phyloP scores from a whole-genome alignment of 164 flowering plant species.

The Vitis vinifera region ASM3070453v1 NC_081811.1:3369001-3369500 shows the following conservation, averaged over 20 bases:
- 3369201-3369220: not conserved
- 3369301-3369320: slow-evolving; percentile 75
- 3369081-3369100: slow-evolving; percentile 95
- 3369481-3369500: not conserved
- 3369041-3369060: slow-evolving; percentile 1
- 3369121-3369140: slow-evolving; percentile 99
- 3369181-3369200: slow-evolving; percentile 69
- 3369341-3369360: slow-evolving; percentile 83
- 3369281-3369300: slow-evolving; percentile 87
- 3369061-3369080: slow-evolving; percentile 96
- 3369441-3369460: not conserved
- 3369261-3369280: slow-evolving; percentile 52
- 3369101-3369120: slow-evolving; percentile 98
- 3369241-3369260: slow-evolving; percentile 8
- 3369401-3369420: not conserved
- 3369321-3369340: slow-evolving; percentile 77
- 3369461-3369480: not conserved
- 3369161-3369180: slow-evolving; percentile 96
- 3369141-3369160: slow-evolving; percentile 95
- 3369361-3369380: slow-evolving; percentile 36
- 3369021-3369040: not conserved
- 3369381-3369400: not conserved
- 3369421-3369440: not conserved
- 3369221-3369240: not conserved
- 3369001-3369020: not conserved